Conservation (phyloP, 139 green algal genomes). For the Bryopsis sp. region DNA sequence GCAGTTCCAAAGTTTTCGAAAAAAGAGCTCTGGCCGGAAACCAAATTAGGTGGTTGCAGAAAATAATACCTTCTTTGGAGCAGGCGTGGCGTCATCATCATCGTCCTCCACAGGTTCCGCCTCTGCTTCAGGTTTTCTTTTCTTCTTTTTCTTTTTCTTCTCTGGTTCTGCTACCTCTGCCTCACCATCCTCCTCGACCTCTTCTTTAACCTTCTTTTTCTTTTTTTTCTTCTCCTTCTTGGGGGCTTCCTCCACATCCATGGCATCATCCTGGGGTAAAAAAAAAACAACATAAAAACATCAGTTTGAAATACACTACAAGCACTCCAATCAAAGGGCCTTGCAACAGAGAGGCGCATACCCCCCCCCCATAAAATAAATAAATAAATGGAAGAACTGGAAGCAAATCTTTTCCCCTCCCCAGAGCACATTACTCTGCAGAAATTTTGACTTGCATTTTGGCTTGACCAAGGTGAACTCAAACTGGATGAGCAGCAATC, state of each 20-base stretch:
- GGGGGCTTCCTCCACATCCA: conserved; percentile 7
- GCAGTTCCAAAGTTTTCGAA: too few species aligned
- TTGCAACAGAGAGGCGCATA: conserved; percentile 1
- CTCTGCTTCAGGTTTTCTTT: conserved; percentile 18
- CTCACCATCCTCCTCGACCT: neutral
- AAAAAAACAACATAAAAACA: neutral
- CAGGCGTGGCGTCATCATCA: too few species aligned
- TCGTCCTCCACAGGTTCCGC: conserved; percentile 2
- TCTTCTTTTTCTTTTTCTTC: conserved; percentile 31
- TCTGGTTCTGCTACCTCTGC: conserved; percentile 6
- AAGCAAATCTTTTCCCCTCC: neutral
- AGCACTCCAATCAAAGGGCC: neutral
- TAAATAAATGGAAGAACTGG: neutral
- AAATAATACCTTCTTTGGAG: too few species aligned
- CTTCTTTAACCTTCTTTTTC: conserved; percentile 17
- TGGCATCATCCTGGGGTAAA: neutral
- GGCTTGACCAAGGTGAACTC: neutral
- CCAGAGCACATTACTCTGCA: neutral
- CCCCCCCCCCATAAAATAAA: neutral
- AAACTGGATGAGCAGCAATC: neutral
- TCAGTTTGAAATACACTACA: neutral
- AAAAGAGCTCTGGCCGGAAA: too few species aligned
- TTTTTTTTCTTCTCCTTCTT: conserved; percentile 32
- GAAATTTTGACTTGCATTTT: neutral
- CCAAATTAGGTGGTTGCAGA: too few species aligned